Evolutionary conservation across 306 rosid genomes (phyloP), one percentile per base, ranked within the genome.

Genomic region (Trifolium fragiferum): DNA sequence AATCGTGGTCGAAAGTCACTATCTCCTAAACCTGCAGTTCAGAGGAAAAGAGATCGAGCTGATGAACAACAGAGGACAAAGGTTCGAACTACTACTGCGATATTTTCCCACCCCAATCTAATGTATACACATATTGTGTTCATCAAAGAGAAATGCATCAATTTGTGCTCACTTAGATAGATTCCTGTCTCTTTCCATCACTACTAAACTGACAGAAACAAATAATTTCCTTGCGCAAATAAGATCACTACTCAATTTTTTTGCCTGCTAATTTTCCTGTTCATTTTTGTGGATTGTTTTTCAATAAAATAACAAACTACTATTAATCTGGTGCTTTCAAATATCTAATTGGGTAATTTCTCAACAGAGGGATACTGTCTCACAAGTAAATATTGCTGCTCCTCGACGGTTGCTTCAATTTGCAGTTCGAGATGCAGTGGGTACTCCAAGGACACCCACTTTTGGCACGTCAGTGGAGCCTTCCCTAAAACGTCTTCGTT

Each of bases 391-490:
- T 30, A 68, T 82, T 76, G 86, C 84, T 81, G 98, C 96, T 74
- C 89, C 97, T 35, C 80, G 97, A 13, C 82, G 97, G 65, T 81
- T 91, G 73, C 98, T 91, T 68, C 98, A 93, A 23, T 91, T 87
- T 89, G 98, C 97, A 1, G 90, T 93, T 73, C 90, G 98, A 49
- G 98, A 91, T 84, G 97, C 97, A 8, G 89, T 91, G 71, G 91
- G 87, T 35, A 88, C 93, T 62, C 80, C 87, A 6, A 84, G 86
- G 80, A 79, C 89, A 55, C 58, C 90, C 59, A 87, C 21, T 79
- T 54, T 41, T 50, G 81, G 78, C 30, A 73, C 38, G 0, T 40
- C 74, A 43, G 73, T 70, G 77, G 95, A 89, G 80, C 91, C 96
- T 41, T 78, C 84, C 11, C 55, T 87, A 62, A 93, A 93, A 83